Conservation (phyloP, 2,329 filamentous ascomycete genomes). For the Fusarium sterilihyphosum region DNA sequence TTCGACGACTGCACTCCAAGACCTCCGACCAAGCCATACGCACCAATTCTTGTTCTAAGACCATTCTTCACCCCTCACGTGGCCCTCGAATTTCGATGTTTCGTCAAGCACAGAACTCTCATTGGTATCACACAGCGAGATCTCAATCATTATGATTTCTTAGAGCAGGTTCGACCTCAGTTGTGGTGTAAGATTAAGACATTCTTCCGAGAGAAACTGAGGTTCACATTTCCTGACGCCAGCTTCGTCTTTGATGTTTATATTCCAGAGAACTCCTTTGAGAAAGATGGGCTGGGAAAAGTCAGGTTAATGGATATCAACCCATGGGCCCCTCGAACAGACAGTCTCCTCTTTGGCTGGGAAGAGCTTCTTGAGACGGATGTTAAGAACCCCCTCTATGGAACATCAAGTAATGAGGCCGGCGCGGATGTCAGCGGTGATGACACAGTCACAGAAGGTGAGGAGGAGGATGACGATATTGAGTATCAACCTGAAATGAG, state of each 20-base stretch:
- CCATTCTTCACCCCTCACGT: slow-evolving; percentile 91
- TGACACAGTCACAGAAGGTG: slow-evolving; percentile 51
- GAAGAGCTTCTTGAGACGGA: slow-evolving; percentile 81
- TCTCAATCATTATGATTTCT: slow-evolving; percentile 88
- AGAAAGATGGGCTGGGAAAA: slow-evolving; percentile 70
- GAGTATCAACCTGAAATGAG: slow-evolving; percentile 67
- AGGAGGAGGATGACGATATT: slow-evolving; percentile 52
- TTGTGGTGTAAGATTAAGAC: slow-evolving; percentile 75
- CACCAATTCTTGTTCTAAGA: slow-evolving; percentile 84
- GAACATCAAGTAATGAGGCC: slow-evolving; percentile 47
- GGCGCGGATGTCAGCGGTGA: slow-evolving; percentile 51
- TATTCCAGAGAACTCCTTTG: slow-evolving; percentile 72
- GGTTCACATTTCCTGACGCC: slow-evolving; percentile 82
- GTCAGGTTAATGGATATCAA: slow-evolving; percentile 95
- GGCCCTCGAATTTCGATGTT: slow-evolving; percentile 93
- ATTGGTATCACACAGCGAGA: slow-evolving; percentile 90
- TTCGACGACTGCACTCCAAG: slow-evolving; percentile 75
- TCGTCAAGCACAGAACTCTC: slow-evolving; percentile 83
- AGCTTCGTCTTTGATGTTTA: slow-evolving; percentile 95
- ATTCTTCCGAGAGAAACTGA: slow-evolving; percentile 80
- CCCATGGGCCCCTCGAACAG: slow-evolving; percentile 90
- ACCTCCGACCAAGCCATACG: slow-evolving; percentile 60
- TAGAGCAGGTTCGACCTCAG: slow-evolving; percentile 69
- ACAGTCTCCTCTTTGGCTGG: slow-evolving; percentile 91
- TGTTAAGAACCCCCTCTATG: slow-evolving; percentile 67